Evolutionary conservation across 306 rosid species (phyloP).

Genomic region (Cicer yamashitae): DNA sequence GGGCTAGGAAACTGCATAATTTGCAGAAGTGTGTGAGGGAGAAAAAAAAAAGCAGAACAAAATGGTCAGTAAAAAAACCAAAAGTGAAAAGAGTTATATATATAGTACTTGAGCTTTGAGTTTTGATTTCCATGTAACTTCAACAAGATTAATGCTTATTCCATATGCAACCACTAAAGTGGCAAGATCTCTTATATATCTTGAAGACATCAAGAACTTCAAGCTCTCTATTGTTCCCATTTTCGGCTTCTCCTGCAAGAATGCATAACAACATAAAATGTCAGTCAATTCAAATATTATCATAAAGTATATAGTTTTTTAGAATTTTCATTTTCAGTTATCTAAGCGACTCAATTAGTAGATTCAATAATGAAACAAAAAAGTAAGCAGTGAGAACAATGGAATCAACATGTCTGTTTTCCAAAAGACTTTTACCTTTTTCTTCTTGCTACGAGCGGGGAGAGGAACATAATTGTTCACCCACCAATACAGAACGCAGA

Average conservation of each 20-base stretch:
- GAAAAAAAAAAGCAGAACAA: neutral
- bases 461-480: constrained; percentile 81
- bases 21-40: constrained; percentile 15
- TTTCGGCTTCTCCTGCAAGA: constrained; percentile 81
- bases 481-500: constrained; percentile 96
- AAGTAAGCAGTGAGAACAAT: no score
- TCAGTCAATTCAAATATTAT: constrained; percentile 29
- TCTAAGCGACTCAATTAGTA: neutral
- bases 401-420: neutral
- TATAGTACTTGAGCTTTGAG: constrained; percentile 91
- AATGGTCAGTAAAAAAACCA: constrained; percentile 25
- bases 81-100: constrained; percentile 21
- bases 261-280: constrained; percentile 16
- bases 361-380: neutral
- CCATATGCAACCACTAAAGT: constrained; percentile 99
- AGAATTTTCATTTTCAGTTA: constrained; percentile 11
- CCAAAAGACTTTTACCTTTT: constrained; percentile 70
- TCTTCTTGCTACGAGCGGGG: constrained; percentile 92
- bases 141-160: constrained; percentile 95
- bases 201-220: constrained; percentile 97
- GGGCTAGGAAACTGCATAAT: constrained; percentile 94
- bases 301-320: neutral
- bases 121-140: constrained; percentile 99
- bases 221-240: constrained; percentile 99
- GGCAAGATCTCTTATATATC: constrained; percentile 93